These are phyloP conservation scores for Gamsiella multidivaricata DNA, from an alignment of 192 early-diverging fungal species.

Conservation along the genomic window DNA sequence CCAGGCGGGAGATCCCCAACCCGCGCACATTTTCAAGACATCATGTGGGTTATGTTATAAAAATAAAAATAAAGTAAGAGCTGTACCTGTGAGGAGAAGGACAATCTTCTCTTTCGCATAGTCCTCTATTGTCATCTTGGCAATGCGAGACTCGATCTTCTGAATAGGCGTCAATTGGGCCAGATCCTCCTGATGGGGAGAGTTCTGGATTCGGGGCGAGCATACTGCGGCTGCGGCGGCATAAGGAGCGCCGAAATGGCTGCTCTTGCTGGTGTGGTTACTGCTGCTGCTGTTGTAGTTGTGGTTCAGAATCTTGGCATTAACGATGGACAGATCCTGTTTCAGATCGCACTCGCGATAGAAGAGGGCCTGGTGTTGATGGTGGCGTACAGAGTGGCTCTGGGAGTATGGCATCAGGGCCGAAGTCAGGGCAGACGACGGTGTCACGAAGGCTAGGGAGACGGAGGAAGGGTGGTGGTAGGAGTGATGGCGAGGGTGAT, in stretches of 20 bases:
- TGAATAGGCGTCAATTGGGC: conserved; percentile 24
- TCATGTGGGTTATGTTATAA: no score
- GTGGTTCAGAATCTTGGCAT: conserved; percentile 4
- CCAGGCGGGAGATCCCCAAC: no score
- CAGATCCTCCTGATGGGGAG: not conserved
- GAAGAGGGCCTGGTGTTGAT: conserved; percentile 24
- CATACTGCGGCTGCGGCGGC: conserved; percentile 1
- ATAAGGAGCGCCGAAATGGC: not conserved
- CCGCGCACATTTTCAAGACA: no score
- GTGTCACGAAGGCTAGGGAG: not conserved
- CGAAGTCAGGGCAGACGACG: not conserved
- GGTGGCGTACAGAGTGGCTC: not conserved
- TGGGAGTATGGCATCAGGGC: conserved; percentile 14
- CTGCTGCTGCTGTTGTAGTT: conserved; percentile 6
- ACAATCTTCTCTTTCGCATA: conserved; percentile 52
- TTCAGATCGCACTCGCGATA: conserved; percentile 42
- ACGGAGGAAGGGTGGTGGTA: conserved; percentile 22
- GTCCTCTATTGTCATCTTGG: conserved; percentile 41
- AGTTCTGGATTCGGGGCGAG: conserved; percentile 9
- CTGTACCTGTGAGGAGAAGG: conserved; percentile 42
- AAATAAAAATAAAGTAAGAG: not conserved
- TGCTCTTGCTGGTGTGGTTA: conserved; percentile 14
- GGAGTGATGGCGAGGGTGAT: conserved; percentile 47
- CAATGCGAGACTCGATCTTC: conserved; percentile 44
- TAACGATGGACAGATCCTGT: conserved; percentile 30